A percentile compares a stretch with the other conserved stretches of the same genome.
These are phyloP conservation scores for Capronia epimyces DNA, from an alignment of 2,329 filamentous ascomycete genomes.

Conservation along the genomic window DNA sequence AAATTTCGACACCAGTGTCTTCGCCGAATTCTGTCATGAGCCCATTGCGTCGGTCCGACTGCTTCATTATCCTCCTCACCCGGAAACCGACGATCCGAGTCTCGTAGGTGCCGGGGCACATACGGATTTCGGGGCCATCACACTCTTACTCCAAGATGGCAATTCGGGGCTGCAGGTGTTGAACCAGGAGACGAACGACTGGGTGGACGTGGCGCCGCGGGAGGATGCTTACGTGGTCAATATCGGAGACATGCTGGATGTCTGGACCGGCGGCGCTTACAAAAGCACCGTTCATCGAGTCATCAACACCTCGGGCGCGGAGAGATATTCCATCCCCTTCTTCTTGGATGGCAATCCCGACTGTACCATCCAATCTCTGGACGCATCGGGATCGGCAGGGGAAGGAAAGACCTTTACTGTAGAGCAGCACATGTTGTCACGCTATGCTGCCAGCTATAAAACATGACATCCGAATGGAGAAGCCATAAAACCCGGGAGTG, in stretches of 20 bases:
- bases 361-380: conserved; percentile 29
- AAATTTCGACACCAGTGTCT: conserved; percentile 36
- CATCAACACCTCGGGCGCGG: conserved; percentile 47
- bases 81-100: conserved; percentile 12
- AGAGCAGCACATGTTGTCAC: conserved; percentile 24
- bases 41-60: conserved; percentile 30
- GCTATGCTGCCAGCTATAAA: conserved; percentile 18
- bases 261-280: conserved; percentile 49
- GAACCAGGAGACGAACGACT: conserved; percentile 41
- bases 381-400: no score
- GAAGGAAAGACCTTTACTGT: conserved; percentile 18
- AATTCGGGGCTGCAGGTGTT: conserved; percentile 50
- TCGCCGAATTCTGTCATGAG: conserved; percentile 28
- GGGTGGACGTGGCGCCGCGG: conserved; percentile 44
- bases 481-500: no score
- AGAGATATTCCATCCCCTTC: conserved; percentile 54
- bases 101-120: conserved; percentile 32
- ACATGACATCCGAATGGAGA: no score
- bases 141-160: conserved; percentile 50
- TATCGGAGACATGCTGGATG: conserved; percentile 22
- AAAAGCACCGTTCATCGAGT: conserved; percentile 53
- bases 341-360: conserved; percentile 54
- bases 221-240: conserved; percentile 48
- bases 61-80: conserved; percentile 33
- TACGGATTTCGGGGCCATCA: conserved; percentile 54